phyloP scores from a whole-genome alignment of 2,329 filamentous ascomycete species.

The Penicillium oxalicum region DNA sequence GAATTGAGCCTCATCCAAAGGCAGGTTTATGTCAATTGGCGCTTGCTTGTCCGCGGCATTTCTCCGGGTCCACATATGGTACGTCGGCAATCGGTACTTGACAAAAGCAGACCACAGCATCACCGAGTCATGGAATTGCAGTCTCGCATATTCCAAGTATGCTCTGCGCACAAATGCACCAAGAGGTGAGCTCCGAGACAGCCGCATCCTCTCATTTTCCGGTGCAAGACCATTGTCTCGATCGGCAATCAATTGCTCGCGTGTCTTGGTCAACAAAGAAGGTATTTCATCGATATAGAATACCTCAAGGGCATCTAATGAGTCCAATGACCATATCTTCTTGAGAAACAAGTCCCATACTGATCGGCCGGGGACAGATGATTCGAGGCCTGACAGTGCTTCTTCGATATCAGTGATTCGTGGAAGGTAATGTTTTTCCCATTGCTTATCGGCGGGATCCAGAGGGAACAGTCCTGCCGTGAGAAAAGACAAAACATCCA shows the following conservation, averaged over 20 bases:
- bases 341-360: constrained; percentile 82
- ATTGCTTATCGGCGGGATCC: constrained; percentile 28
- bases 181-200: constrained; percentile 70
- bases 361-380: constrained; percentile 64
- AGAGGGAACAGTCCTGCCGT: constrained; percentile 59
- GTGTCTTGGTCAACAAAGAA: constrained; percentile 55
- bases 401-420: constrained; percentile 45
- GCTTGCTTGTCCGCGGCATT: constrained; percentile 43
- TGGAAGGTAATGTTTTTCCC: constrained; percentile 28
- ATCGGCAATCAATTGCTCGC: constrained; percentile 54
- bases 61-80: constrained; percentile 52
- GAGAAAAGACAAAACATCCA: constrained; percentile 73
- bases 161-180: constrained; percentile 74
- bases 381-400: constrained; percentile 41
- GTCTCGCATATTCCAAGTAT: constrained; percentile 69
- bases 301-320: constrained; percentile 68
- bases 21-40: constrained; percentile 59
- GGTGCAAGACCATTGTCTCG: constrained; percentile 49
- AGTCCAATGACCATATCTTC: constrained; percentile 77
- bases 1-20: constrained; percentile 52
- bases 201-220: constrained; percentile 50
- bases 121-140: constrained; percentile 73
- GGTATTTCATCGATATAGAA: constrained; percentile 60
- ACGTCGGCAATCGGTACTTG: constrained; percentile 71
- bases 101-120: constrained; percentile 79